Percentiles rank a stretch among this genome's conserved stretches.
phyloP scores from a whole-genome alignment of 257 asterid genomes.

The Solanum dulcamara region DNA sequence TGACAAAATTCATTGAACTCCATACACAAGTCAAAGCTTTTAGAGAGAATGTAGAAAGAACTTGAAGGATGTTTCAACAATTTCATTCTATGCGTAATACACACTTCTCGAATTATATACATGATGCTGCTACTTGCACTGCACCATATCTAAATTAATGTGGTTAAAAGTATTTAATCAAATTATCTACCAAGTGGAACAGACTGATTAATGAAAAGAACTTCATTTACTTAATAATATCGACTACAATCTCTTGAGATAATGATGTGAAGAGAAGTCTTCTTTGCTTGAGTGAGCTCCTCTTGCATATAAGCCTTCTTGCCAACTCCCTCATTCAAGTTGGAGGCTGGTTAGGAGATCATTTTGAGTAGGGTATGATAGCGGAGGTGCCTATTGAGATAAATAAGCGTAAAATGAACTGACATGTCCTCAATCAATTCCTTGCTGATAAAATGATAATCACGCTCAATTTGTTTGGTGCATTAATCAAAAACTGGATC shows the following conservation, averaged over 20 bases:
- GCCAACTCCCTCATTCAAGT: neutral
- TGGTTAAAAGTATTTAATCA: neutral
- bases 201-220: neutral
- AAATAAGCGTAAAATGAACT: neutral
- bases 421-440: neutral
- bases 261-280: neutral
- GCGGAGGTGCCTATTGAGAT: neutral
- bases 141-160: neutral
- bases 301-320: neutral
- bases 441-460: neutral
- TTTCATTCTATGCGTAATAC: neutral
- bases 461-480: neutral
- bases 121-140: neutral
- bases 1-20: neutral
- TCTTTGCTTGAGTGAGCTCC: neutral
- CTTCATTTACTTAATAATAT: neutral
- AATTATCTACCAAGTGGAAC: neutral
- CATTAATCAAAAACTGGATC: neutral
- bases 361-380: neutral
- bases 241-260: neutral
- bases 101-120: neutral
- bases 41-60: neutral
- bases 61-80: neutral
- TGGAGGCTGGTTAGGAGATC: neutral
- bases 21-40: neutral